A percentile compares a stretch with the other conserved stretches of the same genome.
Evolutionary conservation across 1,284 basidiomycete species (phyloP).

Genomic region (Leccinum solheimii): DNA sequence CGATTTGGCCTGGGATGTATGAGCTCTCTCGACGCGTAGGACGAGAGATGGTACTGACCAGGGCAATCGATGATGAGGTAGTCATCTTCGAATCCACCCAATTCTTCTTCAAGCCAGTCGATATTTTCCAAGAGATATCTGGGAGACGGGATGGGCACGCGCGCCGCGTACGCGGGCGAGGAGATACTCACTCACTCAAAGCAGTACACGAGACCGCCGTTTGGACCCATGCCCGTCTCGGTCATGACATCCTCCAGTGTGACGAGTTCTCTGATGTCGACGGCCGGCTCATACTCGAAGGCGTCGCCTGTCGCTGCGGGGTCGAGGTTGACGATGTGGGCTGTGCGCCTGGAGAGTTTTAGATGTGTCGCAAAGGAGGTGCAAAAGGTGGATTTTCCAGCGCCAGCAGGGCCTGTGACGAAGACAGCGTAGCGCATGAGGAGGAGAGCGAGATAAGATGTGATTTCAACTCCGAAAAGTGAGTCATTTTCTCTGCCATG

Average conservation of each 20-base stretch:
- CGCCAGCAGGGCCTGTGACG: constrained; percentile 90
- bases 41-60: constrained; percentile 48
- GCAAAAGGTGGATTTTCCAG: constrained; percentile 97
- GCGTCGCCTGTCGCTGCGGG: constrained; percentile 86
- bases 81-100: constrained; percentile 94
- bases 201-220: constrained; percentile 96
- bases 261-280: constrained; percentile 95
- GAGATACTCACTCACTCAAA: constrained; percentile 89
- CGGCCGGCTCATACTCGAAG: constrained; percentile 90
- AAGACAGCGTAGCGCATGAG: constrained; percentile 89
- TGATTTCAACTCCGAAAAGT: constrained; percentile 33
- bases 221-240: constrained; percentile 94
- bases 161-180: neutral
- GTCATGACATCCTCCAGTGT: constrained; percentile 96
- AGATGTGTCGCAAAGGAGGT: constrained; percentile 90
- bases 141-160: neutral
- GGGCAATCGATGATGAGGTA: constrained; percentile 99
- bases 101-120: constrained; percentile 98
- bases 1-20: constrained; percentile 81
- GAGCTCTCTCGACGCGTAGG: constrained; percentile 9
- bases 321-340: constrained; percentile 96
- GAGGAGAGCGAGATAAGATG: constrained; percentile 11
- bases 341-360: constrained; percentile 77
- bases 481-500: constrained; percentile 45
- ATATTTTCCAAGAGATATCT: constrained; percentile 97